Evolutionary conservation across 805 yeast genomes (phyloP), one percentile per base, ranked within the genome.

Genomic region (Spathaspora gorwiae): DNA sequence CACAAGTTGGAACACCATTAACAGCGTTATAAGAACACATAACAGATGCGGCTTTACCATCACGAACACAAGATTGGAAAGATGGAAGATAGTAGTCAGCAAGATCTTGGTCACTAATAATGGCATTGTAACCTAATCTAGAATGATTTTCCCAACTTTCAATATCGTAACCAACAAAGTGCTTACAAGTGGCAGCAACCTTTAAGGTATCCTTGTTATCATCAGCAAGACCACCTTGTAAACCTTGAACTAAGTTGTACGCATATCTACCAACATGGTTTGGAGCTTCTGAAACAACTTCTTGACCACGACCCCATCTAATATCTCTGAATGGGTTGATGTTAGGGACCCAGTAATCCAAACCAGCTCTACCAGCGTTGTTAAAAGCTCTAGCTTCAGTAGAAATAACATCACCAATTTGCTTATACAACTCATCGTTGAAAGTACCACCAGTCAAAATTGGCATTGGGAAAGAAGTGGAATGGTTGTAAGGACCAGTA

Each of bases 271-370:
- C 35, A 42, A 42, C 40, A 19, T 26, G 30, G 32, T 42, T 36
- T 26, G 49, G 49, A 42, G 44, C 38, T 29, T 44, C 43, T 12
- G 46, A 45, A 14, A 41, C 42, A 42, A 38, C 46, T 46, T 46
- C 49, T 42, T 44, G 45, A 13, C 45, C 42, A 30, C 49, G 40
- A 30, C 49, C 49, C 45, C 45, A 42, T 42, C 45, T 42, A 10
- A 7, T 10, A 32, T 42, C 45, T 37, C 45, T 42, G 38, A 35
- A 34, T 36, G 45, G 45, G 35, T 42, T 42, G 19, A 42, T 42
- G 14, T 42, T 42, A 36, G 45, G 45, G 30, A 40, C 24, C 26
- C 36, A 42, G 34, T 29, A 42, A 42, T 42, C 45, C 31, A 42
- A 42, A 30, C 45, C 45, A 32, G 39, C 30, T 42, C 45, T 42